Evolutionary conservation across 805 yeast genomes (phyloP).

Genomic region (Schwanniomyces pseudopolymorphus): DNA sequence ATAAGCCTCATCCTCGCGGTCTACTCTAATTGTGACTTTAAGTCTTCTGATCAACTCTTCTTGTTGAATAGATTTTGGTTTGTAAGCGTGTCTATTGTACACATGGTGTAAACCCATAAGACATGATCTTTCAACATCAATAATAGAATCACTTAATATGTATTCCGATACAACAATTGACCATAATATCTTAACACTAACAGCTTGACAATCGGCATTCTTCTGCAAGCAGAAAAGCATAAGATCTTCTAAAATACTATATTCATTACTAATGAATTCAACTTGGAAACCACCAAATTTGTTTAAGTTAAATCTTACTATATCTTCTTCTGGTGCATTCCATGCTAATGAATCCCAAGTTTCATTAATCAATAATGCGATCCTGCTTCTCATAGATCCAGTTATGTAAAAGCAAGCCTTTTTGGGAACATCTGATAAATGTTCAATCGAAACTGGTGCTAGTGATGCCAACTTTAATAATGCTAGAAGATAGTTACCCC

Average conservation of each 20-base stretch:
- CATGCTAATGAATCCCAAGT: slow-evolving; percentile 78
- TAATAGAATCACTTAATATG: slow-evolving; percentile 53
- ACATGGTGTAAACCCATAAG: slow-evolving; percentile 63
- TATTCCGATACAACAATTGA: slow-evolving; percentile 68
- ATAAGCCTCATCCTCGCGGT: slow-evolving; percentile 65
- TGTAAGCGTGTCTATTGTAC: slow-evolving; percentile 55
- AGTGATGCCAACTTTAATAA: slow-evolving; percentile 59
- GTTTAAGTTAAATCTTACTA: slow-evolving; percentile 55
- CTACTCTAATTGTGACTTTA: slow-evolving; percentile 50
- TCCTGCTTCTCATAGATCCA: slow-evolving; percentile 59
- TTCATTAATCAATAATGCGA: slow-evolving; percentile 52
- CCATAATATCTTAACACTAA: slow-evolving; percentile 70
- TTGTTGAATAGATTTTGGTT: slow-evolving; percentile 58
- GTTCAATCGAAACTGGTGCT: slow-evolving; percentile 69
- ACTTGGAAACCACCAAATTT: slow-evolving; percentile 72
- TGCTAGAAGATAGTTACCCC: slow-evolving; percentile 67
- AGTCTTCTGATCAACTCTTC: slow-evolving; percentile 50
- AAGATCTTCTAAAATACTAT: slow-evolving; percentile 61
- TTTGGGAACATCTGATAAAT: slow-evolving; percentile 68
- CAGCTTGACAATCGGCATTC: slow-evolving; percentile 56
- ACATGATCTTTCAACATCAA: slow-evolving; percentile 63
- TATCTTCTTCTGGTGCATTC: slow-evolving; percentile 55
- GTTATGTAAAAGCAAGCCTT: slow-evolving; percentile 66
- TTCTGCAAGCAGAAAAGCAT: slow-evolving; percentile 69
- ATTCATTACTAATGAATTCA: slow-evolving; percentile 56